Evolutionary conservation across 164 flowering plant species (phyloP), one percentile per base, ranked within the genome.

Genomic region (Dillenia suffruticosa): DNA sequence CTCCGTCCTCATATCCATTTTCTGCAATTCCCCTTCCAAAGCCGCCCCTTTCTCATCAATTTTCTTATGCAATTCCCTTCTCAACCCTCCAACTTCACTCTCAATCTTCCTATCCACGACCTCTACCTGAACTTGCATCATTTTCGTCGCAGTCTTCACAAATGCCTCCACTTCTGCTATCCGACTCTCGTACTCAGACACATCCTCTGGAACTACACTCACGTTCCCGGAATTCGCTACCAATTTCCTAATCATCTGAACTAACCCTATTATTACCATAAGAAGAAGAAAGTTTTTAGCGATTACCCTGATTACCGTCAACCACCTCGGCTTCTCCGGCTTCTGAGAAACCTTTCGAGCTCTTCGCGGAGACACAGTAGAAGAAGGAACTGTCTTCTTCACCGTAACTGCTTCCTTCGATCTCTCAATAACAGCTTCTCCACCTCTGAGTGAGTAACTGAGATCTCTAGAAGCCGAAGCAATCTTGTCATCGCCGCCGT

Each of bases 101-200:
- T 64, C 79, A 9, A 75, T 17, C 63, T 77, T 80, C 51, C 56
- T 61, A 57, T 80, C 84, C n/a, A 75, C 55, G 6, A 76, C 81
- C 46, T 83, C 90, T n/a, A 88, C 77, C 63, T 86, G 97, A 22
- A 82, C 82, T 76, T 88, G 92, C 66, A 86, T 75, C 85, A 82
- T 80, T 61, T 79, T 82, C 8, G 79, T 58, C 0, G 88, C 74
- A 22, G 66, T 82, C 79, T 83, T 87, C 68, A 83, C 45, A 10
- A 82, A 71, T n/a, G 55, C 43, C 73, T 91, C 96, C 13, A 89
- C 69, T 50, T 80, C 85, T 1, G 84, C 71, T 46, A 89, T 68
- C 53, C 84, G 68, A 26, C 83, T 78, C 59, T 91, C 94, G 47
- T 82, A 75, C 26, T 88, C 88, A 44, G 66, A 58, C 16, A 70